Evolutionary conservation across 169 alveolate species (phyloP).

Genomic region (Cryptosporidium meleagridis): DNA sequence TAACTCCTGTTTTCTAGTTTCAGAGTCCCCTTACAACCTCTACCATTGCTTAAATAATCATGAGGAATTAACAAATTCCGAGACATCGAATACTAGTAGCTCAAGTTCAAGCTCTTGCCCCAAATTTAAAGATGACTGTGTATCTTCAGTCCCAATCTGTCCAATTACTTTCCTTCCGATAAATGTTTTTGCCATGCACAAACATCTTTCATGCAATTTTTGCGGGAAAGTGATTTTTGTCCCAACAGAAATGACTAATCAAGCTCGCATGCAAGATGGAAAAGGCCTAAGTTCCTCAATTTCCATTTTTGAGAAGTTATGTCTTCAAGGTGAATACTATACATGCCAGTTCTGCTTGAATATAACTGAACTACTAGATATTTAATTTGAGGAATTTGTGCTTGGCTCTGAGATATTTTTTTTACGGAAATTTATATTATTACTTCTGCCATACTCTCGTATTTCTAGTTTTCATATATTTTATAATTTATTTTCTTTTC

Average conservation of each 20-base stretch:
- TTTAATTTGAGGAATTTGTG: neutral
- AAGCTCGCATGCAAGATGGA: neutral
- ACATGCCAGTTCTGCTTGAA: conserved; percentile 46
- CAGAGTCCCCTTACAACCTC: conserved; percentile 19
- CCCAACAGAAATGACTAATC: neutral
- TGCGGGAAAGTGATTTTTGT: conserved; percentile 48
- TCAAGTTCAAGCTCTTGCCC: neutral
- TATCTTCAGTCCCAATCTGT: conserved; percentile 49
- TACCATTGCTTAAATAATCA: conserved; percentile 2
- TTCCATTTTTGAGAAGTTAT: conserved; percentile 14
- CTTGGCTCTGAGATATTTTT: neutral
- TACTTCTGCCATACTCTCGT: neutral
- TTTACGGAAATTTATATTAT: neutral
- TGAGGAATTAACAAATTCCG: neutral
- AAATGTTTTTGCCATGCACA: neutral
- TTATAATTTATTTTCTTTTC: neutral
- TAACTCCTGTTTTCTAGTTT: neutral
- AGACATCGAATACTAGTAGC: neutral
- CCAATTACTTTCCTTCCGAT: conserved; percentile 64
- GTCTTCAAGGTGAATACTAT: conserved; percentile 7
- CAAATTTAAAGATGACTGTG: neutral
- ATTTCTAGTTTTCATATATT: neutral
- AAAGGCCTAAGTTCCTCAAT: neutral
- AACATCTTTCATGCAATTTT: conserved; percentile 54
- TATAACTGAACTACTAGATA: conserved; percentile 12